Percentiles rank a stretch among this genome's conserved stretches.
phyloP scores from a whole-genome alignment of 306 rosid genomes.

The Medicago ruthenica region DNA sequence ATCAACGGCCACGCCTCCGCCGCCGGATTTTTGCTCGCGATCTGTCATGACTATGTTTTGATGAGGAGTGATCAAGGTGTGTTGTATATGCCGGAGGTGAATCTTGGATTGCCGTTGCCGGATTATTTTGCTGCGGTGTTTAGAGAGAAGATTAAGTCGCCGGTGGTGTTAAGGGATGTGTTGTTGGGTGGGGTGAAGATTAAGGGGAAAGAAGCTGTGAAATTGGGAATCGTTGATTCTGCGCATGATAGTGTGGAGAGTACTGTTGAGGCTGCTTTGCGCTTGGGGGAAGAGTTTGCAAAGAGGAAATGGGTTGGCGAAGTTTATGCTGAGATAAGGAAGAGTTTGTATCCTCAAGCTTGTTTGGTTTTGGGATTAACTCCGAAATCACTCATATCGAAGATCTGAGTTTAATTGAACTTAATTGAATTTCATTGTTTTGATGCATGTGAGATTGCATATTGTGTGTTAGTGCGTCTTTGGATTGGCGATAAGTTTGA shows the following conservation, averaged over 20 bases:
- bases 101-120: conserved; percentile 60
- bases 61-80: conserved; percentile 72
- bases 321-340: conserved; percentile 70
- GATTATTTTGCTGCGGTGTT: conserved; percentile 60
- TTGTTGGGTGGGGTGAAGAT: conserved; percentile 56
- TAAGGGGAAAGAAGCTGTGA: conserved; percentile 57
- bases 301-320: conserved; percentile 61
- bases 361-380: conserved; percentile 53
- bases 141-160: conserved; percentile 54
- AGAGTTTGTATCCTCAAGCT: conserved; percentile 63
- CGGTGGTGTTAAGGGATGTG: conserved; percentile 55
- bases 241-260: conserved; percentile 60
- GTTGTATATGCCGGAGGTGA: conserved; percentile 77
- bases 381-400: conserved; percentile 29
- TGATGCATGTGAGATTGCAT: not conserved
- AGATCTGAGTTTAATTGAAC: conserved; percentile 49
- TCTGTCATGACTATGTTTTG: conserved; percentile 67
- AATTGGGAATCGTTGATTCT: conserved; percentile 69
- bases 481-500: not conserved
- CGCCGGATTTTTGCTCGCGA: conserved; percentile 63
- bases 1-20: conserved; percentile 68
- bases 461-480: not conserved
- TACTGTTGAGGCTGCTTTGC: conserved; percentile 55
- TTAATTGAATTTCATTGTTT: conserved; percentile 10
- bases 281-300: conserved; percentile 55